Evolutionary conservation across 2,329 filamentous ascomycete genomes (phyloP).

Genomic region (Penicillium hesseltinei): DNA sequence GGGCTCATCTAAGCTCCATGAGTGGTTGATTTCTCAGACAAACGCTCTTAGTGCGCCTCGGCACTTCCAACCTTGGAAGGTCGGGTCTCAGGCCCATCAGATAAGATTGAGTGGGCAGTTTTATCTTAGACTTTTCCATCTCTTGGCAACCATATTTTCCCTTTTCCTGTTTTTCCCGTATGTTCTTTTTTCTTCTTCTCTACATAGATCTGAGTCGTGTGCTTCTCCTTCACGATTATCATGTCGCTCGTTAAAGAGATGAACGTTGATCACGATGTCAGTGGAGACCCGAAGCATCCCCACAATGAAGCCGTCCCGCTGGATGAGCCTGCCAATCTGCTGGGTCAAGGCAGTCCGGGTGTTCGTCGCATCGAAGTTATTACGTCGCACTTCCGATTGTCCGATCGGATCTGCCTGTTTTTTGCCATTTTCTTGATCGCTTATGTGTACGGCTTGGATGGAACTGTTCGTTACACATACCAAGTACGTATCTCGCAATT

Average conservation of each 20-base stretch:
- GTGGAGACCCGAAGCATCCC: constrained; percentile 6
- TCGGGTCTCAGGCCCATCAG: background rate
- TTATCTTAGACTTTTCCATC: background rate
- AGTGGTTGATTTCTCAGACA: background rate
- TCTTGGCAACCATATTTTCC: constrained; percentile 1
- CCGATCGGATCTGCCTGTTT: constrained; percentile 59
- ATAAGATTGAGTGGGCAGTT: constrained; percentile 3
- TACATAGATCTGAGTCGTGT: background rate
- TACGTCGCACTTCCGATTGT: constrained; percentile 50
- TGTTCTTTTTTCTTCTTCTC: background rate
- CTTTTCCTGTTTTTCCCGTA: background rate
- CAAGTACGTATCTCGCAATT: constrained; percentile 31
- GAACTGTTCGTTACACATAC: constrained; percentile 53
- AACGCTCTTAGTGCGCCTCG: background rate
- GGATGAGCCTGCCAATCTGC: background rate
- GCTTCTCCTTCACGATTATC: background rate
- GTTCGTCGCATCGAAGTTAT: constrained; percentile 61
- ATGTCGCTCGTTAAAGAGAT: constrained; percentile 1
- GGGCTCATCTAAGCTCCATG: background rate
- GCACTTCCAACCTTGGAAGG: background rate
- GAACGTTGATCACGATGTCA: background rate
- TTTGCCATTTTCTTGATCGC: constrained; percentile 61
- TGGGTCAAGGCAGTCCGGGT: constrained; percentile 45
- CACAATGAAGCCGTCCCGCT: background rate
- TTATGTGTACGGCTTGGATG: constrained; percentile 63